These are phyloP conservation scores for Gossypium rotundifolium DNA, from an alignment of 345 rosid species.

Conservation along the genomic window DNA sequence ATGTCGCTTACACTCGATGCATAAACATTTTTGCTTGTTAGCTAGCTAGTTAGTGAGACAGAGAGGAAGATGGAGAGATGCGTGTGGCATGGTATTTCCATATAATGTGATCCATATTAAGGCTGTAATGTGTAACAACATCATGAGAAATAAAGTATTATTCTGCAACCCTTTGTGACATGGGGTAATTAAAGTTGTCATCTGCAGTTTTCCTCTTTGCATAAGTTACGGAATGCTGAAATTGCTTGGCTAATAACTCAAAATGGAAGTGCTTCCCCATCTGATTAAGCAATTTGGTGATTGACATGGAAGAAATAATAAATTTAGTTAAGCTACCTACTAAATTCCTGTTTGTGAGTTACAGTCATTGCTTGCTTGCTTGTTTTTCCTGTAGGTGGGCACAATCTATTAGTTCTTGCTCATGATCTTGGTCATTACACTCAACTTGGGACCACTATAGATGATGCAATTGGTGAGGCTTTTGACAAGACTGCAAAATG, in stretches of 20 bases:
- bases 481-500: conserved; percentile 94
- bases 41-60: neutral
- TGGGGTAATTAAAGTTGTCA: neutral
- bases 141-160: neutral
- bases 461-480: conserved; percentile 97
- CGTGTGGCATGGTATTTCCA: neutral
- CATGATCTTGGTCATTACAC: conserved; percentile 81
- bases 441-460: conserved; percentile 87
- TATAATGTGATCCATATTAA: neutral
- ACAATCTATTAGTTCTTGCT: conserved; percentile 79
- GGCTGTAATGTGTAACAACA: neutral
- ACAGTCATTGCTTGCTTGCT: neutral
- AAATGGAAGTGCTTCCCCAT: neutral
- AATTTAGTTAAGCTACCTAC: neutral
- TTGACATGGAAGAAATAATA: neutral
- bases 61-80: neutral
- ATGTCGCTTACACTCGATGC: neutral
- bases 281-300: conserved; percentile 2
- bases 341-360: conserved; percentile 3
- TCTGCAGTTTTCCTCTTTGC: neutral
- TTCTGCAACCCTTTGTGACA: neutral
- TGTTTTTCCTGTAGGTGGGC: conserved; percentile 57
- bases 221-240: neutral
- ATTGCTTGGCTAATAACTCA: neutral
- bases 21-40: neutral